Evolutionary conservation across 768 basidiomycete species (phyloP).

Genomic region (Psilocybe cyanescens): DNA sequence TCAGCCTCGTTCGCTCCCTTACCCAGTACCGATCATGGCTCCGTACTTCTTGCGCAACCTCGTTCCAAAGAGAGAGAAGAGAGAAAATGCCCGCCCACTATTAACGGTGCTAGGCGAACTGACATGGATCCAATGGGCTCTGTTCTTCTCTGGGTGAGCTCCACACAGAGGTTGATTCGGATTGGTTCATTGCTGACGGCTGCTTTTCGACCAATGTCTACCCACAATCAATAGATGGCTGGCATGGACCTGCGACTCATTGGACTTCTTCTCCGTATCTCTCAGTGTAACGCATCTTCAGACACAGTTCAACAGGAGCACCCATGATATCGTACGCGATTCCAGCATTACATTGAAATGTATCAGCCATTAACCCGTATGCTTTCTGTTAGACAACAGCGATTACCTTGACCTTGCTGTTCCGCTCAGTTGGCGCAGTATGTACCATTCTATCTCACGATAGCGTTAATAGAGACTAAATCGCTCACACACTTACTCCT

Average conservation of each 20-base stretch:
- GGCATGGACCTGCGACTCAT: slow-evolving; percentile 86
- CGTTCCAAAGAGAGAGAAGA: slow-evolving; percentile 48
- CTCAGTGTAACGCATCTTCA: slow-evolving; percentile 54
- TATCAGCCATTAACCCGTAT: neutral
- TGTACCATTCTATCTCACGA: slow-evolving; percentile 23
- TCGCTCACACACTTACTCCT: neutral
- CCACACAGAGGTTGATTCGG: neutral
- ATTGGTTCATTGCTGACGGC: neutral
- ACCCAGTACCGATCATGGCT: slow-evolving; percentile 6
- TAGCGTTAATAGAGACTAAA: neutral
- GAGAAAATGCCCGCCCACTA: slow-evolving; percentile 39
- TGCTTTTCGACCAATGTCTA: neutral
- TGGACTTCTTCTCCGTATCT: slow-evolving; percentile 85
- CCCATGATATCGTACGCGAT: slow-evolving; percentile 37
- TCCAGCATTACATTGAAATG: neutral
- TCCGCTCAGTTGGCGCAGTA: slow-evolving; percentile 80
- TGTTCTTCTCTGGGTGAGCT: slow-evolving; percentile 68
- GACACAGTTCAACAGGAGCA: slow-evolving; percentile 47
- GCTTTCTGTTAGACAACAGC: slow-evolving; percentile 57
- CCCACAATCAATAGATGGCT: slow-evolving; percentile 57
- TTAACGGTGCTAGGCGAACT: slow-evolving; percentile 45
- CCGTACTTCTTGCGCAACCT: slow-evolving; percentile 38
- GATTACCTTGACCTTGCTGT: slow-evolving; percentile 92
- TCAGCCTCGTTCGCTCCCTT: neutral
- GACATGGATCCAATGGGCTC: slow-evolving; percentile 57